Evolutionary conservation across 2,329 filamentous ascomycete species (phyloP), one percentile per base, ranked within the genome.

Genomic region (Penicillium fuscoglaucum): DNA sequence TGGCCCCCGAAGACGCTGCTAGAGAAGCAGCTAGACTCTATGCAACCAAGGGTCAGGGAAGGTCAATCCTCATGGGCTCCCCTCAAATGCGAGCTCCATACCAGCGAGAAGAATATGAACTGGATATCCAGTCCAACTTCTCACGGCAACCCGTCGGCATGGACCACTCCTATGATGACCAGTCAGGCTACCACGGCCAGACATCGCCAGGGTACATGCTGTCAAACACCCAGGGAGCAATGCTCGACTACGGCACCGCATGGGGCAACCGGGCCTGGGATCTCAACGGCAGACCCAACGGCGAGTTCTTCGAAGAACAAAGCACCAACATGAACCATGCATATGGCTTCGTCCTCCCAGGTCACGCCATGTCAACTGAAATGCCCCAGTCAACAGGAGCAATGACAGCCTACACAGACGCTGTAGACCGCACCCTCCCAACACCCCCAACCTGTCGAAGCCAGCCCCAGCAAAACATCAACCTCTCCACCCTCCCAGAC

Each of bases 161-260:
- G 37, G 69, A 68, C 26, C 66, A 5, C 56, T 68, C 17, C 44
- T 77, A 75, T 59, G 74, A 75, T 3, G 72, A 75, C 29, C 66
- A 68, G 17, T 61, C 68, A 17, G 63, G 66, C 15, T 79, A 78
- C 59, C 63, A 58, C 28, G 58, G 69, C 26, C 71, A 73, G 52
- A n/a, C 52, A 29, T 65, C 74, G 10, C 66, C 75, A 31, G 60
- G 67, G 21, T 78, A 76, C 52, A 70, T 74, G 61, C 62, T 77
- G 6, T 68, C 74, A 17, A 71, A 68, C 55, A 69, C 69, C 9
- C 65, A 73, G 8, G 68, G 68, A 33, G 63, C 55, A 26, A 58
- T 72, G 41, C 45, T 66, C 17, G 71, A 73, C 45, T 72, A 71
- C 49, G 69, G 60, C 28, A 60, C 70, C 10, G n/a, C 66, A 29